phyloP scores from a whole-genome alignment of 805 yeast species.

The Nakazawaea peltata region DNA sequence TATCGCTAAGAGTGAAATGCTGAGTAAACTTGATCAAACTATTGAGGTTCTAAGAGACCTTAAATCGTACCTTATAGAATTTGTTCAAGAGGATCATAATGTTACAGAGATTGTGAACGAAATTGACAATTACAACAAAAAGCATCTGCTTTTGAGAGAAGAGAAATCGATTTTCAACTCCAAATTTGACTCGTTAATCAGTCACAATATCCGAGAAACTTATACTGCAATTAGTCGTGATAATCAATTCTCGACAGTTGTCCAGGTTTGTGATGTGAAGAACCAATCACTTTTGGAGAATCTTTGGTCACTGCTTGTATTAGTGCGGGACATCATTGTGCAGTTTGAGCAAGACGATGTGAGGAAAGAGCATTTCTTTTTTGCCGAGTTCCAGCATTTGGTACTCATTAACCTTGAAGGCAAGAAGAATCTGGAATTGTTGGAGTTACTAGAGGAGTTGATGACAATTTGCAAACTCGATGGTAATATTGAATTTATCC shows the following conservation, averaged over 20 bases:
- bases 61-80: not conserved
- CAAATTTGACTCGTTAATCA: slow-evolving; percentile 18
- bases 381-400: slow-evolving; percentile 20
- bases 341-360: slow-evolving; percentile 23
- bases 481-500: slow-evolving; percentile 12
- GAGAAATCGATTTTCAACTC: slow-evolving; percentile 18
- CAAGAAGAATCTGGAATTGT: slow-evolving; percentile 26
- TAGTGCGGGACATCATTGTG: slow-evolving; percentile 17
- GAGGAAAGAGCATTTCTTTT: slow-evolving; percentile 28
- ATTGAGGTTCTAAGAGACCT: too few relatives aligned
- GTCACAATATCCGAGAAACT: slow-evolving; percentile 24
- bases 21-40: too few relatives aligned
- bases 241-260: slow-evolving; percentile 20
- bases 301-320: slow-evolving; percentile 6
- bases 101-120: not conserved
- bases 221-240: slow-evolving; percentile 23
- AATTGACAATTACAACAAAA: slow-evolving; percentile 15
- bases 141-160: slow-evolving; percentile 19
- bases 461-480: slow-evolving; percentile 1
- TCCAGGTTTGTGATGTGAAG: slow-evolving; percentile 21
- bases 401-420: slow-evolving; percentile 27
- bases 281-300: slow-evolving; percentile 5
- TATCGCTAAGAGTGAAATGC: too few relatives aligned
- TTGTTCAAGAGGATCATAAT: not conserved
- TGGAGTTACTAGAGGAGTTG: slow-evolving; percentile 3